A percentile compares a stretch with the other conserved stretches of the same genome.
phyloP scores from a whole-genome alignment of 1,139 yeast species.

The Yamadazyma jaroonii region DNA sequence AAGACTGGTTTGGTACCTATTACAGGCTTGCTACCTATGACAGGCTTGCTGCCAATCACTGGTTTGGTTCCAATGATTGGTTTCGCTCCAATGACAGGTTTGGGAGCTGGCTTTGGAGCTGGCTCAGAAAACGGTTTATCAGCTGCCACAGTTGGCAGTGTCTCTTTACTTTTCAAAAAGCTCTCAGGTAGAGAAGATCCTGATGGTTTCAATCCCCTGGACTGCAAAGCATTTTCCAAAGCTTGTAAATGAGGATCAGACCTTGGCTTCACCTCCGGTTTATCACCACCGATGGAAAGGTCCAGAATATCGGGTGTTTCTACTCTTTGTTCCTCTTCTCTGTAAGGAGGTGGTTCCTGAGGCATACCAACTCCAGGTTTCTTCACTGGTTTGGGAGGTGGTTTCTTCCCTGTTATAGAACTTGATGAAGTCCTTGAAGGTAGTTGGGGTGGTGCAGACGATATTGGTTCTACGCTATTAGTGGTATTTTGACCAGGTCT shows the following conservation, averaged over 20 bases:
- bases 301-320: conserved; percentile 3
- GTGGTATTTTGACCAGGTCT: no score
- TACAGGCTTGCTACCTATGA: not conserved
- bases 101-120: no score
- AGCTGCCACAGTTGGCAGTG: no score
- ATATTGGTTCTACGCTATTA: not conserved
- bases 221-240: conserved; percentile 3
- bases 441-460: conserved; percentile 14
- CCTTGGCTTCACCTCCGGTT: conserved; percentile 10
- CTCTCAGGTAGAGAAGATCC: not conserved
- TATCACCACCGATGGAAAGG: conserved; percentile 2
- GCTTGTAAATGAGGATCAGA: conserved; percentile 2
- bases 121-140: no score
- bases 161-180: not conserved
- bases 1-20: conserved; percentile 6
- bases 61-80: conserved; percentile 9
- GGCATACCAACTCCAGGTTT: conserved; percentile 20
- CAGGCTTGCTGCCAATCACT: conserved; percentile 1
- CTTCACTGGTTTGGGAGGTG: conserved; percentile 42
- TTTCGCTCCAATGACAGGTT: conserved; percentile 5
- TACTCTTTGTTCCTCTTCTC: conserved; percentile 9
- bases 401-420: conserved; percentile 17
- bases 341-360: conserved; percentile 25
- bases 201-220: not conserved
- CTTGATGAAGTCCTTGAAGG: conserved; percentile 8